Evolutionary conservation across 2,329 filamentous ascomycete species (phyloP), one percentile per base, ranked within the genome.

Genomic region (Rachicladosporium sp.): DNA sequence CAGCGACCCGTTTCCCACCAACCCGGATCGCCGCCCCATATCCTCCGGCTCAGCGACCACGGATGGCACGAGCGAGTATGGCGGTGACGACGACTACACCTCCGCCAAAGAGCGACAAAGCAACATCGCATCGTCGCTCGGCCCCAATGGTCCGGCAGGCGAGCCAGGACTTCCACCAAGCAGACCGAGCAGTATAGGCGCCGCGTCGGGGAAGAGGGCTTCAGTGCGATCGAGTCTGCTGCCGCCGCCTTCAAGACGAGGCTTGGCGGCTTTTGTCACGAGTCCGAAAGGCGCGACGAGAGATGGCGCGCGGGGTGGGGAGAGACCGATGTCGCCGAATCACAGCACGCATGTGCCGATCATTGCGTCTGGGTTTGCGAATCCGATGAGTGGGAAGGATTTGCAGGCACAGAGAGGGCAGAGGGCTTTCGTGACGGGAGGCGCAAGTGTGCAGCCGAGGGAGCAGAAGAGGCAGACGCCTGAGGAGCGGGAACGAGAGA

Each of bases 371-470:
- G 89, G 85, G 39, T 96, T 98, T 66, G 94, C 93, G 57, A 82
- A 81, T 13, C 91, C 91, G 31, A 93, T 98, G 86, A 96, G 88
- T 64, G 93, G 89, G 15, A 87, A 94, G 59, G 82, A 86, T 58
- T 69, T 96, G 37, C 89, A 96, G 63, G 87, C 87, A 40, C 91
- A 96, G 62, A 73, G 89, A 58, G 78, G 80, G 46, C 75, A 69
- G 49, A 62, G 35, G 23, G 37, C 34, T 3, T 19, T 19, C 5
- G 15, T 19, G 15, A 19, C 15, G 3, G 15, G 15, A 3, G 15
- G 15, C 5, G 1, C 65, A 64, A 36, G 60, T 66, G 23, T 66
- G 65, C 1, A 45, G 47, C 29, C 48, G 38, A 11, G 40, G 43
- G 9, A 61, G 59, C 19, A 64, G 63, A 33, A 60, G 61, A 56